Percentiles rank a stretch among this genome's conserved stretches.
Conservation (phyloP, 75 land plant genomes). For the Isoetes taiwanensis region DNA sequence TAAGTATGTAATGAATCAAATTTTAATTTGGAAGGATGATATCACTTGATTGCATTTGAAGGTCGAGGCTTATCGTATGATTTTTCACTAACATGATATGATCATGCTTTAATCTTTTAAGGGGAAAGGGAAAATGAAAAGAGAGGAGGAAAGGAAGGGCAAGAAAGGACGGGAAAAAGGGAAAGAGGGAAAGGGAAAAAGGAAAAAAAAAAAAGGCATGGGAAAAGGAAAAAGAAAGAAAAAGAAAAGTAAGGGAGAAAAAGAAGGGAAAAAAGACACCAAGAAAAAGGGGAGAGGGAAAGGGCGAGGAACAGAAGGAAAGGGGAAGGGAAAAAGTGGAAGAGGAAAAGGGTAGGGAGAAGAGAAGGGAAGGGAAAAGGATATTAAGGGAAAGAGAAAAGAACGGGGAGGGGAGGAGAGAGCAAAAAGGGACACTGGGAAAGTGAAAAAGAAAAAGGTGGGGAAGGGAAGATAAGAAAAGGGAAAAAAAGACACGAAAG, state of each 20-base stretch:
- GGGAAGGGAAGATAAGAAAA: no score
- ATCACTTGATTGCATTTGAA: no score
- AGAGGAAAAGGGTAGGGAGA: background rate
- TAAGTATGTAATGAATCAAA: conserved; percentile 3
- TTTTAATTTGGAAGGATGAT: no score
- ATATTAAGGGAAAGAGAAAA: background rate
- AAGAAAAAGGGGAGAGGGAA: background rate
- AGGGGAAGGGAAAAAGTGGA: background rate
- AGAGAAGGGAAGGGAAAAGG: background rate
- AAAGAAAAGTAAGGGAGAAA: background rate
- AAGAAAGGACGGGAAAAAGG: background rate
- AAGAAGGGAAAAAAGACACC: background rate
- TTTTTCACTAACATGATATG: background rate
- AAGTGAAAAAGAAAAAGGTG: no score
- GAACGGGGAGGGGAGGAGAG: background rate
- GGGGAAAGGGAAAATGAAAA: conserved; percentile 17
- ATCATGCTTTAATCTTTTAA: background rate
- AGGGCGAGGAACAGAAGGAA: background rate
- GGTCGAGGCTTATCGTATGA: background rate
- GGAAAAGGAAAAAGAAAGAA: background rate
- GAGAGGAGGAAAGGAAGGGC: background rate
- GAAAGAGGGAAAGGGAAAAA: background rate
- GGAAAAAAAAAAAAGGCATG: background rate
- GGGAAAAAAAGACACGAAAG: no score
- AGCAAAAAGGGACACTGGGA: background rate